These are phyloP conservation scores for Aureobasidium melanogenum DNA, from an alignment of 2,329 filamentous ascomycete genomes.

Conservation along the genomic window DNA sequence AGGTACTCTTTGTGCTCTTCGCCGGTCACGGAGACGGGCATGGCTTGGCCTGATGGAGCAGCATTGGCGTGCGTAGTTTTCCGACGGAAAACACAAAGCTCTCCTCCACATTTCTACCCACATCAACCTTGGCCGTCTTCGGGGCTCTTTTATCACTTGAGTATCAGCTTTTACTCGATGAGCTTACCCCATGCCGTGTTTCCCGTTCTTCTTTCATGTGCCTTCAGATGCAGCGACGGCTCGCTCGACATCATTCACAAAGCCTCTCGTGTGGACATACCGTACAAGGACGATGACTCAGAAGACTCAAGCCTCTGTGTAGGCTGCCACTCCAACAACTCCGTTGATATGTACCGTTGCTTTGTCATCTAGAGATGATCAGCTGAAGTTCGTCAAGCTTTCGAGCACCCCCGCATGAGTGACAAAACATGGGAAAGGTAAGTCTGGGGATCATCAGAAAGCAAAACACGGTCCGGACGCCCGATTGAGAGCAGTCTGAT, in stretches of 20 bases:
- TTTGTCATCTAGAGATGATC: neutral
- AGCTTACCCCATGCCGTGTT: conserved; percentile 3
- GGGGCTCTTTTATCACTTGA: too few species aligned
- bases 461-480: neutral
- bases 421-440: neutral
- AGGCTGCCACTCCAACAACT: neutral
- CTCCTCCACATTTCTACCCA: neutral
- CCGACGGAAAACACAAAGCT: neutral
- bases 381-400: neutral
- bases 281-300: conserved; percentile 1
- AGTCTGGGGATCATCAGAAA: conserved; percentile 6
- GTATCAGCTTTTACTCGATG: conserved; percentile 6
- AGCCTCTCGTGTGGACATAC: conserved; percentile 3
- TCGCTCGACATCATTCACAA: neutral
- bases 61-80: neutral
- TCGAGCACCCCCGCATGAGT: neutral
- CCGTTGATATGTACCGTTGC: neutral
- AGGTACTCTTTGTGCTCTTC: neutral
- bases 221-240: neutral
- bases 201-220: neutral
- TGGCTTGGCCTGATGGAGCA: neutral
- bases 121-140: neutral
- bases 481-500: neutral
- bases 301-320: neutral
- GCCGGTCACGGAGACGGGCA: neutral